A percentile compares a stretch with the other conserved stretches of the same genome.
These are phyloP conservation scores for Alternaria sp. DNA, from an alignment of 2,329 filamentous ascomycete species.

Conservation along the genomic window DNA sequence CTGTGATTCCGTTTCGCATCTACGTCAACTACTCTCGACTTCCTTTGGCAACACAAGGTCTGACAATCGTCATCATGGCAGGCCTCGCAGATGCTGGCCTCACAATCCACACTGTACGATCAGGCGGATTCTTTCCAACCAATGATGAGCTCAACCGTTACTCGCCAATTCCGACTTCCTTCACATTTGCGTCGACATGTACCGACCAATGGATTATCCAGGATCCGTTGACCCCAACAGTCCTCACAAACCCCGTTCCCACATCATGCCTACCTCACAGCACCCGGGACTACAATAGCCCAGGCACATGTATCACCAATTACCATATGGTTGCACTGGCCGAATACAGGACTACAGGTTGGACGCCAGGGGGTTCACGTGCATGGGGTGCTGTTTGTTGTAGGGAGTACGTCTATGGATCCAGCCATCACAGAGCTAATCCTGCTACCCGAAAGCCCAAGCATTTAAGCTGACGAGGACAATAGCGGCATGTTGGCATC, in stretches of 20 bases:
- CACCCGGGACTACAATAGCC: background rate
- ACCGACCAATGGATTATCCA: background rate
- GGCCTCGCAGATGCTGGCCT: background rate
- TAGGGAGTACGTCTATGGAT: background rate
- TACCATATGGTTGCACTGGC: background rate
- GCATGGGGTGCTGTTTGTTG: background rate
- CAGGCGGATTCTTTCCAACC: background rate
- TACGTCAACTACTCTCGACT: background rate
- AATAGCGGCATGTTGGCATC: background rate
- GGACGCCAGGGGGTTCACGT: background rate
- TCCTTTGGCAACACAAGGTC: background rate
- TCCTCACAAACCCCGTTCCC: background rate
- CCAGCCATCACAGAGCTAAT: background rate
- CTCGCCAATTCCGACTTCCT: background rate
- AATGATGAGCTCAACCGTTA: background rate
- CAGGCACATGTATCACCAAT: background rate
- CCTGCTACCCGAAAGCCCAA: background rate
- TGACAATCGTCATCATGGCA: background rate
- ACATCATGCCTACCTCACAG: background rate
- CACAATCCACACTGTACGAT: background rate
- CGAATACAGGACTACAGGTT: background rate
- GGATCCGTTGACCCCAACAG: background rate
- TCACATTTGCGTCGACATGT: background rate
- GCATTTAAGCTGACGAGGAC: background rate
- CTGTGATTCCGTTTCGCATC: too few species aligned